phyloP scores from a whole-genome alignment of 2,329 filamentous ascomycete genomes.

The Xylariaceae sp. region DNA sequence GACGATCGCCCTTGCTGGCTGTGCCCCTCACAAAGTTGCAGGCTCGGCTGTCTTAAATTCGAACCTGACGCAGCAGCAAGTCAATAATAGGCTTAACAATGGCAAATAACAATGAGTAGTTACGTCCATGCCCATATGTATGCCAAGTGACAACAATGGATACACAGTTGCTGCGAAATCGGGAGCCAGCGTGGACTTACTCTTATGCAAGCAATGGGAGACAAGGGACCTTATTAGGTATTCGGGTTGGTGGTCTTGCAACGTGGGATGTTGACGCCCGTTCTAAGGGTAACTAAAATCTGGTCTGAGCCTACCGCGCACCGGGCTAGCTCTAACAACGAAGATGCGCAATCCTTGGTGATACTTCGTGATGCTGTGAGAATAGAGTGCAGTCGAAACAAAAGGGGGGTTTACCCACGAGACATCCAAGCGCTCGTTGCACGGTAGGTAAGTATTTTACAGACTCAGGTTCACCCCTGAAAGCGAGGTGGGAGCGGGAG shows the following conservation, averaged over 20 bases:
- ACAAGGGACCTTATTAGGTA: not conserved
- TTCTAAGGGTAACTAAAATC: too few species aligned
- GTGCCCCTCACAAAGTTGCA: conserved; percentile 12
- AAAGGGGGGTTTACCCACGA: conserved; percentile 11
- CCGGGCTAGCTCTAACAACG: not conserved
- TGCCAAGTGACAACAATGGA: not conserved
- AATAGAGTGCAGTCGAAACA: conserved; percentile 8
- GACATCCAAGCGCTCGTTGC: conserved; percentile 7
- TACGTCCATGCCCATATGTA: too few species aligned
- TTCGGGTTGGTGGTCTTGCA: not conserved
- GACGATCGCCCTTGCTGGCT: not conserved
- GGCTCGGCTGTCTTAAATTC: not conserved
- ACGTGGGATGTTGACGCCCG: too few species aligned
- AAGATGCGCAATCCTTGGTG: not conserved
- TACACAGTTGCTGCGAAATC: not conserved
- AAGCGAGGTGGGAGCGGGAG: conserved; percentile 7
- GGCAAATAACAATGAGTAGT: not conserved
- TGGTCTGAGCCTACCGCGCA: too few species aligned
- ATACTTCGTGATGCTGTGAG: not conserved
- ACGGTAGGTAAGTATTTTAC: conserved; percentile 4
- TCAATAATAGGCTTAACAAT: conserved; percentile 12
- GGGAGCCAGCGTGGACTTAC: conserved; percentile 1
- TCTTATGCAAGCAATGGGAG: conserved; percentile 2
- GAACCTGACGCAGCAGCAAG: conserved; percentile 2
- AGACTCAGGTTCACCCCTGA: conserved; percentile 27